These are phyloP conservation scores for Neophaeococcomyces aloes DNA, from an alignment of 2,329 filamentous ascomycete genomes.

Conservation along the genomic window DNA sequence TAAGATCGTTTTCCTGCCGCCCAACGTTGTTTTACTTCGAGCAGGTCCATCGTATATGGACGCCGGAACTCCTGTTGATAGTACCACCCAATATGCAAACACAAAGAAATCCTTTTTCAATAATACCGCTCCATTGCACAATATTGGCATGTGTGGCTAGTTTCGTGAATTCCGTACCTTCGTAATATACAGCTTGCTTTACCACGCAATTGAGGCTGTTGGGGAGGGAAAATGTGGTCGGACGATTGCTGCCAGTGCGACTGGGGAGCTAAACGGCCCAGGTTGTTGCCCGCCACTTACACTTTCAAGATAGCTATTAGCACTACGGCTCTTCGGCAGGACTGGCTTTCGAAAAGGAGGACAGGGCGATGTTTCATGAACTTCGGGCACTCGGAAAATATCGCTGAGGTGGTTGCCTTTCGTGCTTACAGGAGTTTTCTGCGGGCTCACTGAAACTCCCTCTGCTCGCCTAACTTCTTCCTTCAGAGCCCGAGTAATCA, in stretches of 20 bases:
- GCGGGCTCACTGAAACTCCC: constrained; percentile 29
- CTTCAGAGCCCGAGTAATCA: constrained; percentile 39
- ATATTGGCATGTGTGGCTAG: background rate
- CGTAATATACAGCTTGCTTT: constrained; percentile 1
- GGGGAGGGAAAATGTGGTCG: background rate
- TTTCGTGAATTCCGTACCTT: background rate
- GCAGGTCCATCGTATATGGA: too few species aligned
- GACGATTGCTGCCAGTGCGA: constrained; percentile 5
- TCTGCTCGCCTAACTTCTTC: constrained; percentile 41
- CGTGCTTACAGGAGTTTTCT: constrained; percentile 17
- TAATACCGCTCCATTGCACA: background rate
- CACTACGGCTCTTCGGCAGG: constrained; percentile 23
- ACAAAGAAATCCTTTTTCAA: constrained; percentile 3
- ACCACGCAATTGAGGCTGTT: background rate
- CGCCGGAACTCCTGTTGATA: background rate
- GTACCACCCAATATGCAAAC: constrained; percentile 5
- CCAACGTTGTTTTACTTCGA: too few species aligned
- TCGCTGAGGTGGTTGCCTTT: constrained; percentile 37
- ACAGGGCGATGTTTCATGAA: constrained; percentile 20
- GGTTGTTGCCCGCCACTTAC: constrained; percentile 20
- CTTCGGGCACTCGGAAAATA: constrained; percentile 35
- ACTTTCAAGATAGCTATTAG: constrained; percentile 23
- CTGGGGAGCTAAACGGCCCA: constrained; percentile 13
- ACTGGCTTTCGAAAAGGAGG: constrained; percentile 17
- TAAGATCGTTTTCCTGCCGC: too few species aligned